A percentile compares a stretch with the other conserved stretches of the same genome.
phyloP scores from a whole-genome alignment of 2,329 filamentous ascomycete genomes.

The Fonsecaea nubica region DNA sequence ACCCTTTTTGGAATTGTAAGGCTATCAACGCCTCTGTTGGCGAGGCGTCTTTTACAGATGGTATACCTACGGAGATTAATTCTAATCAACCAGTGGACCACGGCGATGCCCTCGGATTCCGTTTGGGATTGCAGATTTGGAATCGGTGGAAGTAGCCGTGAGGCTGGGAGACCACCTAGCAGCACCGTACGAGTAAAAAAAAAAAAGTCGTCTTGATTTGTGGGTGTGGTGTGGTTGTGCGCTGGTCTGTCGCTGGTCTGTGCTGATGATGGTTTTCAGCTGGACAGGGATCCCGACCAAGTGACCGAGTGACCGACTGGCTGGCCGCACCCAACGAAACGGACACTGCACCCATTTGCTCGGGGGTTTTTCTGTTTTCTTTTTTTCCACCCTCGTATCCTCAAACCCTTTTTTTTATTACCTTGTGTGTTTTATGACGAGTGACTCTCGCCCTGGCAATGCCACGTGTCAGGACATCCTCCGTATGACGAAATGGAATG shows the following conservation, averaged over 20 bases:
- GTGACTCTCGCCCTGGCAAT: no score
- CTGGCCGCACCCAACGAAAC: background rate
- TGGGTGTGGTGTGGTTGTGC: background rate
- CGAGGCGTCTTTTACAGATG: background rate
- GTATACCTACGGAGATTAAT: background rate
- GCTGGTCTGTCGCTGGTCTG: background rate
- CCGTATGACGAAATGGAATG: no score
- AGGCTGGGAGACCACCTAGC: no score
- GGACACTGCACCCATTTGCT: background rate
- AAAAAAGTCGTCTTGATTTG: background rate
- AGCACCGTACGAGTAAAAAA: no score
- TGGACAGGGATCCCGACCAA: constrained; percentile 10
- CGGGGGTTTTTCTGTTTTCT: background rate
- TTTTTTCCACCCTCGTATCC: background rate
- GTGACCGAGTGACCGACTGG: no score
- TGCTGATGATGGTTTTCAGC: constrained; percentile 4
- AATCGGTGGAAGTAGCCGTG: background rate
- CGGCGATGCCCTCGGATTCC: background rate
- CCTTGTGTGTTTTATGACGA: no score
- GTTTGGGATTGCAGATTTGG: background rate
- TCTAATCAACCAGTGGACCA: background rate
- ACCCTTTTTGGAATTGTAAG: background rate
- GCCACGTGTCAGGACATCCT: background rate
- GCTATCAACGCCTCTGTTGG: background rate
- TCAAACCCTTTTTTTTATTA: no score